phyloP scores from a whole-genome alignment of 768 basidiomycete species.

The Naganishia vishniacii region DNA sequence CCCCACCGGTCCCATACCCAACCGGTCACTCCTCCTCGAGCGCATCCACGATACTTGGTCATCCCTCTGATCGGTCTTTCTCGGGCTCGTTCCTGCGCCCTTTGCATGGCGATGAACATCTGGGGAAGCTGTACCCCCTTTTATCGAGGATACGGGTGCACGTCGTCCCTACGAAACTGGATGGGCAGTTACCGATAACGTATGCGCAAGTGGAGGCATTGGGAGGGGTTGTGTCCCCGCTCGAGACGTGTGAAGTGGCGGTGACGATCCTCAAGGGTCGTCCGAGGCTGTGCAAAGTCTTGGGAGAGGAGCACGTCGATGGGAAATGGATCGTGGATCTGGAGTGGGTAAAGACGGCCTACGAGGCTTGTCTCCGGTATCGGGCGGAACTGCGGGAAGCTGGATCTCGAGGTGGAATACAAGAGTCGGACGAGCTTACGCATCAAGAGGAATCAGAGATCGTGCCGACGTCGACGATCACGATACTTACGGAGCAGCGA shows the following conservation, averaged over 20 bases:
- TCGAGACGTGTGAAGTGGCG: conserved; percentile 31
- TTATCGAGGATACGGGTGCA: conserved; percentile 41
- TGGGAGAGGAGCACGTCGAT: conserved; percentile 34
- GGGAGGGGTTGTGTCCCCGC: conserved; percentile 34
- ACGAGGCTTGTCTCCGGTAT: conserved; percentile 30
- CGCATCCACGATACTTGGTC: neutral
- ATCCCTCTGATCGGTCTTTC: neutral
- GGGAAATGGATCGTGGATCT: conserved; percentile 31
- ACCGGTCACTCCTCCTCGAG: conserved; percentile 17
- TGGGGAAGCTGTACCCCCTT: conserved; percentile 35
- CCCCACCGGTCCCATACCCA: conserved; percentile 23
- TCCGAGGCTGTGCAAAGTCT: conserved; percentile 33
- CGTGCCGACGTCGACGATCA: conserved; percentile 2
- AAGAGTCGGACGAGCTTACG: neutral
- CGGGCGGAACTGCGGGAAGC: conserved; percentile 12
- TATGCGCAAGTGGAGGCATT: conserved; percentile 40
- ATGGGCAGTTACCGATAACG: conserved; percentile 32
- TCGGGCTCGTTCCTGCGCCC: neutral
- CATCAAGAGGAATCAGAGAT: neutral
- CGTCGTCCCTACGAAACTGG: conserved; percentile 42
- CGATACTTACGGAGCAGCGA: neutral
- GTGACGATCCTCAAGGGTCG: conserved; percentile 39
- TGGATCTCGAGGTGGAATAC: neutral
- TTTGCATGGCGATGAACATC: neutral
- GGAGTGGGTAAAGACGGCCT: conserved; percentile 36